Percentiles rank a stretch among this genome's conserved stretches.
These are phyloP conservation scores for Russula olivacea DNA, from an alignment of 768 basidiomycete genomes.

Conservation along the genomic window DNA sequence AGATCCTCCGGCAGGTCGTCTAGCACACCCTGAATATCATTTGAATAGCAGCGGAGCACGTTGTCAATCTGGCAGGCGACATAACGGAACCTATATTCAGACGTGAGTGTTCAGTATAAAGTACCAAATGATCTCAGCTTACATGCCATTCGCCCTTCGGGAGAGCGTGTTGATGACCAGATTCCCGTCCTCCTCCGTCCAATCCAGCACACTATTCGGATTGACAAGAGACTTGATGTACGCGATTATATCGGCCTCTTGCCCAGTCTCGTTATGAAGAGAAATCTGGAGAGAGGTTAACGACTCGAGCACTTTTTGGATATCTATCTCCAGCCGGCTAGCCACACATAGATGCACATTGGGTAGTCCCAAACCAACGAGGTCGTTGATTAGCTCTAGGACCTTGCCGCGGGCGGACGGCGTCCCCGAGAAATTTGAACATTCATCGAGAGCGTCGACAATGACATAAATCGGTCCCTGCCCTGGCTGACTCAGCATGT, in stretches of 20 bases:
- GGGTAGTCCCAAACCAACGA: not conserved
- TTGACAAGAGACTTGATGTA: not conserved
- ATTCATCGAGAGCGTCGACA: conserved; percentile 8
- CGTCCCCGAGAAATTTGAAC: not conserved
- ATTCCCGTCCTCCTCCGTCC: not conserved
- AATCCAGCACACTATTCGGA: not conserved
- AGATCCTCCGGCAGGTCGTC: not conserved
- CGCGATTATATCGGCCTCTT: not conserved
- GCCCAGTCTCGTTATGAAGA: not conserved
- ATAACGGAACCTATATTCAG: conserved; percentile 2
- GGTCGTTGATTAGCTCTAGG: not conserved
- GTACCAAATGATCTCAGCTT: not conserved
- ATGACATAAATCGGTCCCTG: not conserved
- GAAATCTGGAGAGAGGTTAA: not conserved
- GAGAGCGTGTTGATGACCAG: conserved; percentile 2
- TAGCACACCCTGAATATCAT: not conserved
- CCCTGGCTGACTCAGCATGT: not conserved
- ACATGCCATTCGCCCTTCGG: conserved; percentile 14
- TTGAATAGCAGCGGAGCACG: not conserved
- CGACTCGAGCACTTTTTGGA: not conserved
- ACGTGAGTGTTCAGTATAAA: not conserved
- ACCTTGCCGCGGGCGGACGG: conserved; percentile 2
- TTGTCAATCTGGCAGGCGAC: conserved; percentile 2
- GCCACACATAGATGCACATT: not conserved
- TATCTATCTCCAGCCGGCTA: not conserved